Base-by-base conservation (phyloP, 768 basidiomycete species). In the Boletus reticulatus region DNA sequence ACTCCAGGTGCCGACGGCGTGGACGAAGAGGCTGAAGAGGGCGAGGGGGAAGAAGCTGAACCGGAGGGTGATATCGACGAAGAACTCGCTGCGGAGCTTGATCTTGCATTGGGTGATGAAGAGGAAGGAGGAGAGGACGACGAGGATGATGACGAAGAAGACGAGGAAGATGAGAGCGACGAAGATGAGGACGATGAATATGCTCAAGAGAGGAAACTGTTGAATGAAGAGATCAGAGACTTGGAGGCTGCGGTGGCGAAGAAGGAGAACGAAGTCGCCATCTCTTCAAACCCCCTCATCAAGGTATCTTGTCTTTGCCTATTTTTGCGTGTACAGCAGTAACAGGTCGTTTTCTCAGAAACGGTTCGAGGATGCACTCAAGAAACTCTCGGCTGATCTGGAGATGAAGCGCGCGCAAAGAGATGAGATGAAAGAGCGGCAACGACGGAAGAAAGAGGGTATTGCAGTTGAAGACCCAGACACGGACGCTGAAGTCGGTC, bases 361-460 rank as follows among this genome's bases (percentile, higher is more conserved):
- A 82, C 94, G 94, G 36, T 95, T 96, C 72, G 92, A 95, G 69
- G 94, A 96, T 67, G 88, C 90, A 17, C 72, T 95, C 64, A 91
- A 87, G 77, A 97, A 96, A 72, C 78, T 97, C 46, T 82, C 85
- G 12, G 82, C 84, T 36, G 94, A 97, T 67, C 75, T 95, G 31
- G 94, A 95, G 60, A 85, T 87, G 81, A 95, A 94, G 68, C 74
- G 80, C 11, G 80, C 80, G 1, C 92, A 93, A 67, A 79, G 87
- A 53, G 91, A 93, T 60, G 89, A 88, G 62, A 73, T 93, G 68
- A 85, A 84, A 63, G 90, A 92, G 72, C 79, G 84, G 64, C 85
- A 85, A 62, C 80, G 87, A 43, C 71, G 85, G 67, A 79, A 80
- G 69, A 88, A 88, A 63, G 88, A 88, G 67, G 88, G 88, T 4